Base-by-base conservation (phyloP, 192 early-diverging fungal genomes). In the Phlyctochytrium arcticum region DNA sequence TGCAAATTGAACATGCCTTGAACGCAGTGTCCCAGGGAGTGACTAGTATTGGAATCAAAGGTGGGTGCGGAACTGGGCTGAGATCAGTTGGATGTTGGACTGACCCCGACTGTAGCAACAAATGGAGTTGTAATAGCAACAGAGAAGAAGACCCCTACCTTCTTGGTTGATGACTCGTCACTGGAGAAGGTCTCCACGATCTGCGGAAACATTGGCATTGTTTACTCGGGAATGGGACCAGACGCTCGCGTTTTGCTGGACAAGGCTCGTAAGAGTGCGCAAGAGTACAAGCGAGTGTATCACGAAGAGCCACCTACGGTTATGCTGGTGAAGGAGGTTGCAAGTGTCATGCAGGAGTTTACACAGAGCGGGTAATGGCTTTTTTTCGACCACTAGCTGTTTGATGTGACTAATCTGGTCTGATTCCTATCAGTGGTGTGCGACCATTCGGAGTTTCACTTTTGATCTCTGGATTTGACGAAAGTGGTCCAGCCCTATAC, bases 401-500 rank as follows among this genome's bases (percentile, higher is more conserved):
- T 44, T 12, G 12, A 44, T 12, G 15, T 12, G 1, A 44, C 12
- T 44, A 19, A 44, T 12, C 15, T 2, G 39, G 39, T n/a, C 2
- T 44, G 39, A n/a, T 5, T 34, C 27, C 27, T 53, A 24, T 34
- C 24, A 96, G 97, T 71, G 97, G 97, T 80, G 97, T 99, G 26
- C 87, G 97, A 60, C 97, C 97, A 17, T 99, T 99, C 74, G 97
- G 97, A 62, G 97, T 99, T 9, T 99, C 97, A 44, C 81, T 99
- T 47, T 76, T 99, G 57, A 83, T 99, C 72, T 91, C 92, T 48
- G 97, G 97, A 55, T 92, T 88, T 47, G 97, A 99, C 70, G 91
- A 94, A 34, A 78, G 72, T 33, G 95, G 95, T 10, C 92, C 92
- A 23, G 82, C 87, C 21, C 83, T 99, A 50, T 99, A 99, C 82